phyloP scores from a whole-genome alignment of 306 rosid species.

The Begonia fuchsioides region DNA sequence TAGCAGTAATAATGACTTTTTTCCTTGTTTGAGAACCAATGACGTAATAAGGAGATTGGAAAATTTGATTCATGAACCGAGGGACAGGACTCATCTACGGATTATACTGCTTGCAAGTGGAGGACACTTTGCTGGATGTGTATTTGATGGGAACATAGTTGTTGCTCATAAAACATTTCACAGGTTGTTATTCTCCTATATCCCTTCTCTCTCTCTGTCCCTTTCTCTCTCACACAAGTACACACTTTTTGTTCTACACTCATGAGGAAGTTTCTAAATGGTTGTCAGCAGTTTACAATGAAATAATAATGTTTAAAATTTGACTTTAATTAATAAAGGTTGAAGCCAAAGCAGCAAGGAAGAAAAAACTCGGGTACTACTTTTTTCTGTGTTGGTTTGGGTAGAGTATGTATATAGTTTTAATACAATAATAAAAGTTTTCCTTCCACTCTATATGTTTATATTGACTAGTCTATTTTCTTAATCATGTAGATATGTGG shows the following conservation, averaged over 20 bases:
- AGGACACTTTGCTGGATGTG: constrained; percentile 93
- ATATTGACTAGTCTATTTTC: neutral
- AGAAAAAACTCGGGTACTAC: too few relatives aligned
- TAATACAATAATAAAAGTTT: too few relatives aligned
- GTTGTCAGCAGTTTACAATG: too few relatives aligned
- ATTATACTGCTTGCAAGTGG: constrained; percentile 81
- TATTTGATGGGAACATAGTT: constrained; percentile 60
- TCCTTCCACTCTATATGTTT: neutral
- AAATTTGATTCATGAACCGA: constrained; percentile 39
- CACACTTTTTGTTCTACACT: too few relatives aligned
- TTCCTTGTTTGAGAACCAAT: constrained; percentile 11
- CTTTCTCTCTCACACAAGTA: neutral
- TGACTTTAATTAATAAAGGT: too few relatives aligned
- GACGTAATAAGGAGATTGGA: constrained; percentile 46
- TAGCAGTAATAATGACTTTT: constrained; percentile 1
- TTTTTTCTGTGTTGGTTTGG: too few relatives aligned
- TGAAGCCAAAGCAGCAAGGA: too few relatives aligned
- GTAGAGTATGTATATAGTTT: too few relatives aligned
- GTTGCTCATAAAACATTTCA: constrained; percentile 95
- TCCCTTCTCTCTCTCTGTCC: constrained; percentile 1
- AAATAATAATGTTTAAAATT: too few relatives aligned
- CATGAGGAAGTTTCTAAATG: too few relatives aligned
- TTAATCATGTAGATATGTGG: constrained; percentile 57
- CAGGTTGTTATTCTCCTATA: constrained; percentile 34
- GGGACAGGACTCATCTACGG: constrained; percentile 49